Percentiles rank a stretch among this genome's conserved stretches.
These are phyloP conservation scores for Trifolium fragiferum DNA, from an alignment of 306 rosid species.

Conservation along the genomic window DNA sequence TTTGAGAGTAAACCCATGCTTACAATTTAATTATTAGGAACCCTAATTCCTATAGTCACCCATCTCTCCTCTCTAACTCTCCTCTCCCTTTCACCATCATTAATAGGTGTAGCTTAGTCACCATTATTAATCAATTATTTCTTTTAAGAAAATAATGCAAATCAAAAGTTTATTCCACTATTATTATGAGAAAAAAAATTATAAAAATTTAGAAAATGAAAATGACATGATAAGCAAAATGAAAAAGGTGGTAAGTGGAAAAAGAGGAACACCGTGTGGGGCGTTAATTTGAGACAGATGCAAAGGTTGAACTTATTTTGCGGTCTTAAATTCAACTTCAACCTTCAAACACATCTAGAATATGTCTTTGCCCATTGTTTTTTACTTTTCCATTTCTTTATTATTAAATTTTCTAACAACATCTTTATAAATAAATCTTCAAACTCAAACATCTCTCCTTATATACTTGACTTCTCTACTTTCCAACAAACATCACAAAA, in stretches of 20 bases:
- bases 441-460: neutral
- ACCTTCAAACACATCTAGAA: slow-evolving; percentile 24
- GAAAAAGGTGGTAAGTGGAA: neutral
- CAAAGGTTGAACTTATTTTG: slow-evolving; percentile 40
- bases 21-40: neutral
- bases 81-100: slow-evolving; percentile 9
- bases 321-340: slow-evolving; percentile 33
- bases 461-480: slow-evolving; percentile 21
- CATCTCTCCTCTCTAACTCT: neutral
- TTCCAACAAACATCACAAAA: slow-evolving; percentile 17
- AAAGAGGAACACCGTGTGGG: slow-evolving; percentile 5
- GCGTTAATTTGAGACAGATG: slow-evolving; percentile 28
- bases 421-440: slow-evolving; percentile 26
- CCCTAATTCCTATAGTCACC: neutral
- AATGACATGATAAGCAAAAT: neutral
- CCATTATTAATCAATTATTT: neutral
- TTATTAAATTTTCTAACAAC: slow-evolving; percentile 15
- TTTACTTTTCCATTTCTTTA: slow-evolving; percentile 37
- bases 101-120: slow-evolving; percentile 13
- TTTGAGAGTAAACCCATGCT: neutral
- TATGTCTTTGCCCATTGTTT: slow-evolving; percentile 34
- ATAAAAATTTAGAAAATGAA: slow-evolving; percentile 5
- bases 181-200: neutral
- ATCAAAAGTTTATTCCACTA: slow-evolving; percentile 14
- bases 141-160: neutral